Evolutionary conservation across 163 green algal species (phyloP), one percentile per base, ranked within the genome.

Genomic region (Prototheca wickerhamii): DNA sequence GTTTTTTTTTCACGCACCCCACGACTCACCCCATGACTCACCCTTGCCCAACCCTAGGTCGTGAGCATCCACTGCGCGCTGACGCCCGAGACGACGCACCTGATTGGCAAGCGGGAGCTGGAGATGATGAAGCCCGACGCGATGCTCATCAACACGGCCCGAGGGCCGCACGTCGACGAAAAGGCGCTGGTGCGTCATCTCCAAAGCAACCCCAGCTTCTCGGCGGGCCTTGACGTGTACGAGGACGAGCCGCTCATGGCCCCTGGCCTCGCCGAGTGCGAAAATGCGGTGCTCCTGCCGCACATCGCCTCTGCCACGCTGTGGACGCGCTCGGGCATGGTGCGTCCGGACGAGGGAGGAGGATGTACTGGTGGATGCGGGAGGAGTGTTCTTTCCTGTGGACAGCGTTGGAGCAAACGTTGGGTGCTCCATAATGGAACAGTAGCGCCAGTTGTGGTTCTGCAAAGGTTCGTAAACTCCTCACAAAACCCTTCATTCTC

Each of bases 191-290:
- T 98, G 51, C 75, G 73, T 34, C 92, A 98, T 78, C 79, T 98
- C 12, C 82, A 95, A 69, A 69, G 74, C 25, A 93, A 97, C 76
- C 93, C 93, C 10, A 72, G 89, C 34, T 98, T 98, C 86, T 76
- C 83, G 30, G 81, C 63, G 17, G 88, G 84, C 56, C 77, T 96
- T 57, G 90, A 97, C 68, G 90, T 97, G 72, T 95, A 92, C 73
- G 89, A 98, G 82, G 84, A 98, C 65, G 92, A 98, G 85, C 92
- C 92, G 1, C 61, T 79, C 40, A 98, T 97, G 89, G 89, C 88
- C 71, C 85, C 91, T 5, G 92, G 92, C 2, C 84, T 98, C 34
- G 78, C 59, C 0, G 81, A 97, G 8, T 89, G 86, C 61, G 64
- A 78, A 20, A 98, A 98, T 71, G 90, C 86, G 17, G 93, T 98